A percentile compares a stretch with the other conserved stretches of the same genome.
These are phyloP conservation scores for Termitomyces sp. DNA, from an alignment of 768 basidiomycete species.

Conservation along the genomic window DNA sequence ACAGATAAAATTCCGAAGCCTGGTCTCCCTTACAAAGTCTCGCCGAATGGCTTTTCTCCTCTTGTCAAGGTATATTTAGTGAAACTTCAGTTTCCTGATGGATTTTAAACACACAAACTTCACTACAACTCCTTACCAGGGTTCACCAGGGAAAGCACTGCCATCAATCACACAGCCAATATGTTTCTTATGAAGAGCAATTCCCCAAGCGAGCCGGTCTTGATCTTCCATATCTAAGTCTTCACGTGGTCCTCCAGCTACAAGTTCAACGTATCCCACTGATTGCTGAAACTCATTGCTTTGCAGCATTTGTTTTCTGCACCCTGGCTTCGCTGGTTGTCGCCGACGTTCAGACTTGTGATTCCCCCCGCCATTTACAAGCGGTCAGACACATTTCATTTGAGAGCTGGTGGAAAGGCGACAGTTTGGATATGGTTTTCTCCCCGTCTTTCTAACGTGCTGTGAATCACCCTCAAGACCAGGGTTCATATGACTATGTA, in stretches of 20 bases:
- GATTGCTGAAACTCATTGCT: neutral
- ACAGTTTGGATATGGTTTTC: constrained; percentile 8
- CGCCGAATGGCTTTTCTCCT: neutral
- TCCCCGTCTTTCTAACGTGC: neutral
- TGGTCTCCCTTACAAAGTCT: neutral
- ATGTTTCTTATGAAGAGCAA: neutral
- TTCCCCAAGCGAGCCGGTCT: constrained; percentile 14
- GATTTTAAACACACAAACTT: neutral
- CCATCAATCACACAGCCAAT: constrained; percentile 1
- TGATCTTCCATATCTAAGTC: constrained; percentile 1
- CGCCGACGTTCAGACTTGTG: constrained; percentile 9
- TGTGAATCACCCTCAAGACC: neutral
- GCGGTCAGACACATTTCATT: constrained; percentile 5
- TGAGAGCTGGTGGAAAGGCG: constrained; percentile 9
- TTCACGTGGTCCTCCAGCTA: constrained; percentile 6
- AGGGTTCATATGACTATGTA: constrained; percentile 11
- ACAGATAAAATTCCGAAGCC: neutral
- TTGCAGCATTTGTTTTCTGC: constrained; percentile 8
- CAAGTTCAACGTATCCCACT: neutral
- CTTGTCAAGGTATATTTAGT: neutral
- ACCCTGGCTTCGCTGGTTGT: constrained; percentile 3
- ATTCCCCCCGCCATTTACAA: constrained; percentile 8
- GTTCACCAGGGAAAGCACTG: too few species aligned
- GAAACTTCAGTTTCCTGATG: neutral
- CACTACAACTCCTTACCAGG: too few species aligned